A percentile compares a stretch with the other conserved stretches of the same genome.
phyloP scores from a whole-genome alignment of 2,329 filamentous ascomycete species.

The Ophiostoma ulmi region DNA sequence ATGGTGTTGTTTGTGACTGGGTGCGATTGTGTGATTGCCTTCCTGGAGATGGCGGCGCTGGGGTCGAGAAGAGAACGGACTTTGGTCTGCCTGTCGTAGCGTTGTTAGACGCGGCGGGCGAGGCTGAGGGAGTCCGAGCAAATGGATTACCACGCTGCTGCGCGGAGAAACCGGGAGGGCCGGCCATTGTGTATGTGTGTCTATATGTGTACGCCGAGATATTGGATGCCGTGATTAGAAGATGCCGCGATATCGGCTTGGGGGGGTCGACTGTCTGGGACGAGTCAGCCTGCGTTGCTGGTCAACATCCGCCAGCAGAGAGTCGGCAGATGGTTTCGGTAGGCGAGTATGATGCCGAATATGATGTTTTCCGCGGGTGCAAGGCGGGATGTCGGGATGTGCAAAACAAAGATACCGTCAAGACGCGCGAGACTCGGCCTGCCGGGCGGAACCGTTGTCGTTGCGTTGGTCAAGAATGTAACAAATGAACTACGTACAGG shows the following conservation, averaged over 20 bases:
- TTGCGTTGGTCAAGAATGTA: not conserved
- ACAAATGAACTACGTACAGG: not conserved
- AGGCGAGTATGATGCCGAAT: not conserved
- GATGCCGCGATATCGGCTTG: not conserved
- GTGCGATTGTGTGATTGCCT: conserved; percentile 49
- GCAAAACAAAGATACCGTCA: not conserved
- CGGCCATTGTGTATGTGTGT: conserved; percentile 18
- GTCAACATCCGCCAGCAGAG: conserved; percentile 24
- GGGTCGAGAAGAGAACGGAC: conserved; percentile 60
- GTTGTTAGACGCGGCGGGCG: conserved; percentile 47
- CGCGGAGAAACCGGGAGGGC: conserved; percentile 21
- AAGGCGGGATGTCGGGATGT: not conserved
- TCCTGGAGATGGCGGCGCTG: conserved; percentile 46
- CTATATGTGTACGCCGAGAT: not conserved
- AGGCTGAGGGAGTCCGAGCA: conserved; percentile 61
- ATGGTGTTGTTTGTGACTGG: conserved; percentile 29
- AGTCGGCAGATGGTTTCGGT: not conserved
- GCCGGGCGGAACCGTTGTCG: conserved; percentile 11
- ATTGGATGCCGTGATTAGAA: not conserved
- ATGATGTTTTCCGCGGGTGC: not conserved
- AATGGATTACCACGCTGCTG: conserved; percentile 69
- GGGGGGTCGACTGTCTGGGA: not conserved
- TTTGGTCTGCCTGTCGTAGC: conserved; percentile 57
- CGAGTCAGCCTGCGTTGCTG: conserved; percentile 4
- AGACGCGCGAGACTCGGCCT: conserved; percentile 5